Base-by-base conservation (phyloP, 768 basidiomycete genomes). In the Kwoniella bestiolae region DNA sequence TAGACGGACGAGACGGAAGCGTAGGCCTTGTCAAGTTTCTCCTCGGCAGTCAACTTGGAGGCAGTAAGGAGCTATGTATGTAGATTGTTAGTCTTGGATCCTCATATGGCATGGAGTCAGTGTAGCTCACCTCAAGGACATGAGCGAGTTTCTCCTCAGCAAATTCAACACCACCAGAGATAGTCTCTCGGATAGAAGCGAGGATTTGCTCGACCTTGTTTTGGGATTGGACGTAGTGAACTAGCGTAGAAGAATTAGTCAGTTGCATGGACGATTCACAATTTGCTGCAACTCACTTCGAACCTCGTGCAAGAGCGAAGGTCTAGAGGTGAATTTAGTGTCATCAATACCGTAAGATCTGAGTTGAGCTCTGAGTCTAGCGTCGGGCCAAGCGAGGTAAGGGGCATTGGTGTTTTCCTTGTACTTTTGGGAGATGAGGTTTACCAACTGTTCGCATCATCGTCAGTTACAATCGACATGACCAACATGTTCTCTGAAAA, bases 371-470 rank as follows among this genome's bases (percentile, higher is more conserved):
- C 94, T 89, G 28, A 98, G 87, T 32, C 94, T 86, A 3, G 94
- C 91, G 75, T 97, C 94, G 12, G 92, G 91, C 95, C 95, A 98
- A 9, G 86, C 85, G 55, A 94, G 83, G 82, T 95, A 96, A 2
- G 78, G 78, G n/a, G 87, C 83, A 2, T 88, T 84, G 1, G 85
- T 84, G 53, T 79, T 77, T 56, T 88, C 86, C 60, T 83, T 84
- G 73, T 87, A 88, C 77, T 87, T 91, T 69, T n/a, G 34, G 29
- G 70, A 72, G 67, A 93, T 90, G 58, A 90, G 71, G 73, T 86
- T 85, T 62, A 92, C 82, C 11, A 92, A 85, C 65, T 74, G 57
- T 34, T 14, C 14, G 16, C 18, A 11, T 18, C 4, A 18, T 46
- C n/a, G 59, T 68, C 56, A 73, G 67, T 26, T 26, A 11, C 18